Evolutionary conservation across 78 protist genomes (phyloP).

Genomic region (Chrysochromulina tobinii): DNA sequence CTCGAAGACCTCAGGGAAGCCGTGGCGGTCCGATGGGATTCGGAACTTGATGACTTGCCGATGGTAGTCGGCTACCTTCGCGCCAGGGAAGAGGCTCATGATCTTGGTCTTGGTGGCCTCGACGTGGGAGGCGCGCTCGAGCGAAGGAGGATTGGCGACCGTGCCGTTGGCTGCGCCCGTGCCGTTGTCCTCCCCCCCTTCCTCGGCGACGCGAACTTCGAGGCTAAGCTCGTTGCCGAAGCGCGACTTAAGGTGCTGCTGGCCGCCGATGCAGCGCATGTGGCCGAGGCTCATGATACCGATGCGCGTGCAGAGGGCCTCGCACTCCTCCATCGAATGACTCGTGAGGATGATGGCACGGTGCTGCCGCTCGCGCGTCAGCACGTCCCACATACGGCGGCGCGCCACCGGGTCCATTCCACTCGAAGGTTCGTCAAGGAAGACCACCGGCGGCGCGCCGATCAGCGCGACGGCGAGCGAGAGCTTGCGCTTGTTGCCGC

Average conservation of each 20-base stretch:
- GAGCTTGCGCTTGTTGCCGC: constrained; percentile 76
- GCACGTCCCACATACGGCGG: constrained; percentile 71
- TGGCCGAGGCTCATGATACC: not conserved
- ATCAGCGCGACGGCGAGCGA: constrained; percentile 70
- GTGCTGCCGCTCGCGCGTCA: not conserved
- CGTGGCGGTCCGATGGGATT: no score
- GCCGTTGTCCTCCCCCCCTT: not conserved
- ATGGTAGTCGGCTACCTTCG: no score
- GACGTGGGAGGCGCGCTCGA: no score
- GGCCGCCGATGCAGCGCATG: constrained; percentile 10
- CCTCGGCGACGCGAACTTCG: not conserved
- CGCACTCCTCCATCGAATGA: constrained; percentile 76
- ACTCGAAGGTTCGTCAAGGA: constrained; percentile 71
- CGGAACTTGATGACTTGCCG: no score
- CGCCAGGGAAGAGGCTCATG: no score
- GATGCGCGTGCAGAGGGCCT: constrained; percentile 20
- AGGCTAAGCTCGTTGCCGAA: not conserved
- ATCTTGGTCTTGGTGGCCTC: no score
- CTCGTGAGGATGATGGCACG: constrained; percentile 57
- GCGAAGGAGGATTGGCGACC: no score
- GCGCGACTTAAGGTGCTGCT: not conserved
- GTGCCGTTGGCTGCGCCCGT: no score
- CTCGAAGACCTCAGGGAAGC: not conserved
- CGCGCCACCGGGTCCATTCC: constrained; percentile 70
- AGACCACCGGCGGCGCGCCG: constrained; percentile 62